phyloP scores from a whole-genome alignment of 345 rosid species.

The Populus deltoides region DNA sequence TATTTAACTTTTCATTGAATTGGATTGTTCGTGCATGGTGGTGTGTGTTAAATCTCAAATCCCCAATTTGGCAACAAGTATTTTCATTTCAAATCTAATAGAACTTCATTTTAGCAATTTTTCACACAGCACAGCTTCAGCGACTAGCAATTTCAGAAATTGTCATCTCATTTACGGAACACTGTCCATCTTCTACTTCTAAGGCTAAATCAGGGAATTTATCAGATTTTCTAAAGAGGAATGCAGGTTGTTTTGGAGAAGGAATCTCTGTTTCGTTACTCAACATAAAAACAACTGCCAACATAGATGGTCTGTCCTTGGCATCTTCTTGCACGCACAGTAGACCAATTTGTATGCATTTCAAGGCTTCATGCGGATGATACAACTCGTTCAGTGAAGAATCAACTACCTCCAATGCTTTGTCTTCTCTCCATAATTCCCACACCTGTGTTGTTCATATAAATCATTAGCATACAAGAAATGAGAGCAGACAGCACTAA shows the following conservation, averaged over 20 bases:
- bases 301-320: background rate
- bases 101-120: too few relatives aligned
- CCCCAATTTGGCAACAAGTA: too few relatives aligned
- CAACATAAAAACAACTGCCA: background rate
- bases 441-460: too few relatives aligned
- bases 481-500: too few relatives aligned
- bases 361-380: background rate
- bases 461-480: too few relatives aligned
- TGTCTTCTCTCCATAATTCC: background rate
- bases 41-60: too few relatives aligned
- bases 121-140: background rate
- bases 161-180: background rate
- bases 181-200: background rate
- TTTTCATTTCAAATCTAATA: too few relatives aligned
- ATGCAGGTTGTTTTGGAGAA: background rate
- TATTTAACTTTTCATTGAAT: too few relatives aligned
- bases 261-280: background rate
- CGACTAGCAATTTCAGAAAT: background rate
- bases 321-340: constrained; percentile 8
- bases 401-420: constrained; percentile 4
- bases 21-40: too few relatives aligned
- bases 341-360: constrained; percentile 6
- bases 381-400: background rate
- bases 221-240: background rate
- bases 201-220: background rate